Base-by-base conservation (phyloP, 169 alveolate species). In the Babesia ovis region DNA sequence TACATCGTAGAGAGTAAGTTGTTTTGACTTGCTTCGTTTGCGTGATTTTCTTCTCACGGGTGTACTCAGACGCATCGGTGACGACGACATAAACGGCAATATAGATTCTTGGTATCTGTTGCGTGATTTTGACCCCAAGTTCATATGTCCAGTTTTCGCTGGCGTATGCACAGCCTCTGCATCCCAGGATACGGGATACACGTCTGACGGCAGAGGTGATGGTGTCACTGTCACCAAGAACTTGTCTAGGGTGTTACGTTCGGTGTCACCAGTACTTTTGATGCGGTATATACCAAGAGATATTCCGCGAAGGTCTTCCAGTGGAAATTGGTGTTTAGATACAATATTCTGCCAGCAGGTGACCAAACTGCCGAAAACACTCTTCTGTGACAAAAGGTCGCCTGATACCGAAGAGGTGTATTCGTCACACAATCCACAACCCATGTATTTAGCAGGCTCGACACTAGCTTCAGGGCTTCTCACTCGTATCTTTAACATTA, bases 351-450 rank as follows among this genome's bases (percentile, higher is more conserved):
- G 37, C 74, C 74, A 64, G 20, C 74, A 64, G 12, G 62, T 16
- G 25, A 46, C 12, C 29, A 64, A 34, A 25, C 74, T 64, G 41
- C 37, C 39, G 45, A 64, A 48, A 11, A 64, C 62, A 22, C 64
- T 64, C 29, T 64, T 64, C 42, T 64, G 74, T 4, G 62, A 64
- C 51, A 64, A 34, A 18, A 64, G 62, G n/a, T 45, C 59, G 27
- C 74, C 59, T 8, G 59, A 35, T 56, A 64, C 74, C 18, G 74
- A 64, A 16, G 74, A 34, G 2, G 74, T 32, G 53, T 4, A 64
- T 54, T 64, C 74, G n/a, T 64, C 74, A 34, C 74, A 64, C 37
- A 64, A 22, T 8, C 74, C 74, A 50, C 74, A 64, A 8, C 74
- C 74, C 74, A 64, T 64, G 53, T 64, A 64, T 34, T 64, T 64